A percentile compares a stretch with the other conserved stretches of the same genome.
phyloP scores from a whole-genome alignment of 169 alveolate genomes.

The Ichthyophthirius multifiliis region DNA sequence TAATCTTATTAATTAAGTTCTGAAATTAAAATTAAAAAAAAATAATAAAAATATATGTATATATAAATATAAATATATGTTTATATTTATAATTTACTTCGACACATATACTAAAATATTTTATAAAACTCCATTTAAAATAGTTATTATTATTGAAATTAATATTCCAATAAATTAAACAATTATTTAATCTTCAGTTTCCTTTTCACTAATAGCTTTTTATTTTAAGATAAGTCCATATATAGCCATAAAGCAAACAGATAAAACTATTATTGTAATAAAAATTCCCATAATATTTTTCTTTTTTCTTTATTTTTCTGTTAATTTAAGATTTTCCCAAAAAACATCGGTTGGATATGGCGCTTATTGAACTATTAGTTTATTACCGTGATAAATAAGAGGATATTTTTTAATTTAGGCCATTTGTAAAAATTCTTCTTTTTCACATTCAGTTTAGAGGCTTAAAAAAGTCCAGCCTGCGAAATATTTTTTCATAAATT shows the following conservation, averaged over 20 bases:
- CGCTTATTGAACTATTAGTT: background rate
- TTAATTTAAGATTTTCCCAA: conserved; percentile 34
- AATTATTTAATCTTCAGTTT: background rate
- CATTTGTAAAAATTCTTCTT: background rate
- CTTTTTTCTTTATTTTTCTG: background rate
- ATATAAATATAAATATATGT: too few relatives aligned
- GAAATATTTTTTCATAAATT: conserved; percentile 11
- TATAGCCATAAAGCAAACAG: conserved; percentile 12
- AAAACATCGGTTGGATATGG: conserved; percentile 45
- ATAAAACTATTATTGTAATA: background rate
- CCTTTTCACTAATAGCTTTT: background rate
- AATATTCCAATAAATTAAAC: conserved; percentile 7
- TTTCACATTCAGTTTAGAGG: background rate
- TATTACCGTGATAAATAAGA: background rate
- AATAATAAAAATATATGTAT: background rate
- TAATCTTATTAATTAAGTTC: too few relatives aligned
- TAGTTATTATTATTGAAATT: conserved; percentile 12
- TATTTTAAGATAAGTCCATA: background rate
- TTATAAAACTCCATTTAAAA: background rate
- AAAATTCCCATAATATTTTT: conserved; percentile 6
- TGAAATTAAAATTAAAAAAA: too few relatives aligned
- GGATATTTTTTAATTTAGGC: background rate
- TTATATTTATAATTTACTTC: too few relatives aligned
- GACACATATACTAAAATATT: background rate
- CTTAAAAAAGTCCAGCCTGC: conserved; percentile 2